Evolutionary conservation across 371 early-diverging fungal genomes (phyloP).

Genomic region (Mortierella sp.): DNA sequence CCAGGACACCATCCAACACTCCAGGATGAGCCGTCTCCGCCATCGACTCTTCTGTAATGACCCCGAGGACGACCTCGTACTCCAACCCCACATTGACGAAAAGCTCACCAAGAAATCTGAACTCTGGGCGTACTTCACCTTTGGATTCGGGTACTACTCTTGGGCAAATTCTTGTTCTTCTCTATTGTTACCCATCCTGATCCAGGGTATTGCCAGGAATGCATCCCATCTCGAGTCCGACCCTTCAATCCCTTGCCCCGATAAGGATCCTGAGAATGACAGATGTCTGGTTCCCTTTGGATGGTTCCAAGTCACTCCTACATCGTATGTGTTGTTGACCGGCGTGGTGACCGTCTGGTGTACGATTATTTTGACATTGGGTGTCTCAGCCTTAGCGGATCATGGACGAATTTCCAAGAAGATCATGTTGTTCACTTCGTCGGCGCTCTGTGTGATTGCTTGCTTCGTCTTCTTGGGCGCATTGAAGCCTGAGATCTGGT

Average conservation of each 20-base stretch:
- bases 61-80: slow-evolving; percentile 19
- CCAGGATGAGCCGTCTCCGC: slow-evolving; percentile 17
- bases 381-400: slow-evolving; percentile 45
- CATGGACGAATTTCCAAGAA: slow-evolving; percentile 44
- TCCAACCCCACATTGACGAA: slow-evolving; percentile 44
- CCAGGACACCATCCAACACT: background rate
- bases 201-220: slow-evolving; percentile 39
- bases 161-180: slow-evolving; percentile 44
- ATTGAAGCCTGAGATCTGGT: slow-evolving; percentile 31
- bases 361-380: slow-evolving; percentile 29
- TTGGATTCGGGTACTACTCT: slow-evolving; percentile 48
- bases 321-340: slow-evolving; percentile 45
- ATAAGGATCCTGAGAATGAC: slow-evolving; percentile 22
- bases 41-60: slow-evolving; percentile 35
- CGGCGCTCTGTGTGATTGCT: slow-evolving; percentile 10
- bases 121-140: slow-evolving; percentile 51
- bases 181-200: slow-evolving; percentile 38
- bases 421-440: slow-evolving; percentile 28
- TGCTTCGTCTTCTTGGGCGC: slow-evolving; percentile 40
- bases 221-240: slow-evolving; percentile 38
- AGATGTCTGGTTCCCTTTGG: slow-evolving; percentile 49
- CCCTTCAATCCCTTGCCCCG: slow-evolving; percentile 31
- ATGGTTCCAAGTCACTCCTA: slow-evolving; percentile 46
- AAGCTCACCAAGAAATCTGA: slow-evolving; percentile 41
- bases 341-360: slow-evolving; percentile 36